Percentiles rank a stretch among this genome's conserved stretches.
Evolutionary conservation across 192 early-diverging fungal species (phyloP).

Genomic region (Jimgerdemannia flammicorona): DNA sequence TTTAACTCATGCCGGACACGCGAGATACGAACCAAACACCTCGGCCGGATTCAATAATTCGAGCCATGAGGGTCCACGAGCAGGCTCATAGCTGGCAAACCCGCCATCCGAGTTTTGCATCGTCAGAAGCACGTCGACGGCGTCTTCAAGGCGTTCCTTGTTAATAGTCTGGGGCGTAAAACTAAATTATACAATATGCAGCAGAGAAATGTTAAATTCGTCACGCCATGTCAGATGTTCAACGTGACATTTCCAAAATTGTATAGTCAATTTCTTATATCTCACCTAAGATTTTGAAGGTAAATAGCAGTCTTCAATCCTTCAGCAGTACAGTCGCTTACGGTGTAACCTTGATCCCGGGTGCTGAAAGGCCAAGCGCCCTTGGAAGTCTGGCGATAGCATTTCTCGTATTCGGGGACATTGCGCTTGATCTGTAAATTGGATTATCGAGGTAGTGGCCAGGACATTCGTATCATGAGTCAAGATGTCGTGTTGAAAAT

Average conservation of each 20-base stretch:
- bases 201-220: neutral
- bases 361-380: slow-evolving; percentile 99
- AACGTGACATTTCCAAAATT: too few species aligned
- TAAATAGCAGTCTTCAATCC: slow-evolving; percentile 79
- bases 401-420: slow-evolving; percentile 58
- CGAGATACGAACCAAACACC: slow-evolving; percentile 83
- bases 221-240: too few species aligned
- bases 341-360: slow-evolving; percentile 89
- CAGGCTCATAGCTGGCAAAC: slow-evolving; percentile 89
- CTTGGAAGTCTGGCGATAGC: slow-evolving; percentile 78
- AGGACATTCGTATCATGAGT: neutral
- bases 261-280: too few species aligned
- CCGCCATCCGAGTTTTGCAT: slow-evolving; percentile 94
- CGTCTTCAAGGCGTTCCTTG: slow-evolving; percentile 71
- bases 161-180: slow-evolving; percentile 55
- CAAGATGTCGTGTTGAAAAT: too few species aligned
- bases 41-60: slow-evolving; percentile 94
- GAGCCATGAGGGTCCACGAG: slow-evolving; percentile 73
- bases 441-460: too few species aligned
- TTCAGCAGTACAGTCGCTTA: slow-evolving; percentile 94
- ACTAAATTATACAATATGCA: neutral
- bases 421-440: slow-evolving; percentile 64
- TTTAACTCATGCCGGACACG: too few species aligned
- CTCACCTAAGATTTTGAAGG: slow-evolving; percentile 57
- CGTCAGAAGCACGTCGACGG: slow-evolving; percentile 85